Conservation (phyloP, 1,284 basidiomycete species). For the Fomitiporia mediterranea region DNA sequence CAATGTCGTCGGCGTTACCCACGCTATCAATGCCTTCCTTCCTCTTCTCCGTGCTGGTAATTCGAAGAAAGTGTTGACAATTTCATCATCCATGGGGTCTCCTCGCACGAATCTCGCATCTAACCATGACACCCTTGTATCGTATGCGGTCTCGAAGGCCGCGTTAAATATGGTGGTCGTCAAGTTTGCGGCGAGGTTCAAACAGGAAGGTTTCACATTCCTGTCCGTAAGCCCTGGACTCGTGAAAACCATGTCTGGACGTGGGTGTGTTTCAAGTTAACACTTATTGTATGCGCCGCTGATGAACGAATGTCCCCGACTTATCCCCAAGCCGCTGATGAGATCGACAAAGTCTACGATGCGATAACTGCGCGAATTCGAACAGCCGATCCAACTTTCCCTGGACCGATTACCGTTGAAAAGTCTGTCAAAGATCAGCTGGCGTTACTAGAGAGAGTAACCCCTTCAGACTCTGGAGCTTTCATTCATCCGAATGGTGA, state of each 20-base stretch:
- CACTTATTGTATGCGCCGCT: background rate
- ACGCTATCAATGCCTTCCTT: conserved; percentile 26
- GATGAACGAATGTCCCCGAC: background rate
- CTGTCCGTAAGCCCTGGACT: conserved; percentile 24
- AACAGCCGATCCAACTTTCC: conserved; percentile 1
- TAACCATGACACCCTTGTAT: background rate
- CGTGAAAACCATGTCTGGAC: conserved; percentile 22
- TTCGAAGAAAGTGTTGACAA: conserved; percentile 24
- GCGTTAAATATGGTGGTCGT: conserved; percentile 25
- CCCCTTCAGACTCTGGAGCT: background rate
- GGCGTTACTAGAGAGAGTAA: conserved; percentile 5
- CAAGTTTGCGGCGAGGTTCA: conserved; percentile 23
- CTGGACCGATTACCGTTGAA: conserved; percentile 5
- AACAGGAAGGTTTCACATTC: conserved; percentile 24
- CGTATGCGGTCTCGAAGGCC: conserved; percentile 25
- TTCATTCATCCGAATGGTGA: conserved; percentile 10
- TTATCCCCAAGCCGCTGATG: background rate
- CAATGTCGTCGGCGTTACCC: conserved; percentile 25
- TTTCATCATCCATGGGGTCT: conserved; percentile 23
- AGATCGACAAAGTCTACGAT: background rate
- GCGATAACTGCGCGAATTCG: background rate
- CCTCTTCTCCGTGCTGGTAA: conserved; percentile 25
- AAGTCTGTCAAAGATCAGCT: conserved; percentile 3
- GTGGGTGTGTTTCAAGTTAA: background rate
- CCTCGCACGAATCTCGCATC: conserved; percentile 16